A percentile compares a stretch with the other conserved stretches of the same genome.
These are phyloP conservation scores for Lepraria neglecta DNA, from an alignment of 495 filamentous ascomycete genomes.

Conservation along the genomic window DNA sequence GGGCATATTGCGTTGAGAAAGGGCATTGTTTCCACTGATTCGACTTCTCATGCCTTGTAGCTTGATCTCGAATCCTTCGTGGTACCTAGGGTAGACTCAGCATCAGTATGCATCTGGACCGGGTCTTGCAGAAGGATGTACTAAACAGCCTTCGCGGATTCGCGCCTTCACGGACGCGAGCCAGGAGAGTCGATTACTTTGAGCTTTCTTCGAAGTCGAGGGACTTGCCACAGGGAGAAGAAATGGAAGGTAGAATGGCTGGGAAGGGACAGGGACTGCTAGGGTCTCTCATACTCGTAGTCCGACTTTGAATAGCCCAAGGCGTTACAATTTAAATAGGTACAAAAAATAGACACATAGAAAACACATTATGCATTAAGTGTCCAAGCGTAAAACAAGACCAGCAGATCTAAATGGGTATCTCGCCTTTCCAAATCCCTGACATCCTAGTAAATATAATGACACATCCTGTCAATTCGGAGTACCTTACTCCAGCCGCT, in stretches of 20 bases:
- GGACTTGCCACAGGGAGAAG: too few species aligned
- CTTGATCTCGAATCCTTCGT: too few species aligned
- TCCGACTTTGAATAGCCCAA: not conserved
- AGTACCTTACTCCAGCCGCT: constrained; percentile 1
- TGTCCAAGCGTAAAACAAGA: not conserved
- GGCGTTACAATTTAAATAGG: not conserved
- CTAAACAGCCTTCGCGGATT: too few species aligned
- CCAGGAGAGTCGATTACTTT: too few species aligned
- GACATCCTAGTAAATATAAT: not conserved
- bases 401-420: constrained; percentile 8
- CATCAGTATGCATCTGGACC: too few species aligned
- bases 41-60: too few species aligned
- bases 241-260: not conserved
- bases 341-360: not conserved
- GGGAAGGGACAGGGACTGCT: not conserved
- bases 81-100: too few species aligned
- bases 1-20: not conserved
- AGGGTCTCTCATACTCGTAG: not conserved
- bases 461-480: constrained; percentile 6
- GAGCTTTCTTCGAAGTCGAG: too few species aligned
- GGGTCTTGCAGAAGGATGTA: too few species aligned
- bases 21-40: too few species aligned
- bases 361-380: not conserved
- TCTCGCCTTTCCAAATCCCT: constrained; percentile 7
- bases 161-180: too few species aligned